Base-by-base conservation (phyloP, 2,329 filamentous ascomycete species). In the Curvularia sp. region DNA sequence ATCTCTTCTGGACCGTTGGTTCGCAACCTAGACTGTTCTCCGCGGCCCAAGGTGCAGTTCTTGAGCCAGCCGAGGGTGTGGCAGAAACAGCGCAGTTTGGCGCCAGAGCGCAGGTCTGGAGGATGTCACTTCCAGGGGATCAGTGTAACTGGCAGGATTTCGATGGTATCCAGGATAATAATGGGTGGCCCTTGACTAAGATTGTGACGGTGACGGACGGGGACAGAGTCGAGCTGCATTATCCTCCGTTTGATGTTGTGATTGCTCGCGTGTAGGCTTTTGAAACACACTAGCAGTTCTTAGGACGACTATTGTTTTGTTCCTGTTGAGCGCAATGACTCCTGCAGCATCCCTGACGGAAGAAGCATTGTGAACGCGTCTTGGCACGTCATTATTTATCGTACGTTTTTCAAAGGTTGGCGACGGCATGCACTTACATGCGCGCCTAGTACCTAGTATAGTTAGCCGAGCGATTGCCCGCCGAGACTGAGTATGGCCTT, bases 121-220 rank as follows among this genome's bases (percentile, higher is more conserved):
- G 72, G 15, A 67, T 73, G 60, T 64, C 67, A 2, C 58, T 66
- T 13, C 67, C 71, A 15, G 71, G 67, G 34, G 64, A 67, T 8
- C 42, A 47, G 7, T 75, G 72, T 45, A 67, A 75, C 48, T 75
- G 70, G 68, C 73, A 69, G 53, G 72, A 75, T 45, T 74, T 71
- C 36, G 72, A 74, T 53, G 72, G 72, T 63, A 73, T 73, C 48
- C 68, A 70, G n/a, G 71, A 74, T 47, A 63, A 60, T 15, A 71
- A 67, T 28, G 72, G 69, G 2, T 75, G 72, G 72, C 66, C 70
- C 9, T 53, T 74, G 50, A 68, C 63, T 15, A 75, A 74, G 45
- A 12, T 74, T 12, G 70, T 73, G 30, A 42, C 72, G 0, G 61
- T 74, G 3, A 65, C 73, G 32, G 59, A 30, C 1, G 55, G 60